A percentile compares a stretch with the other conserved stretches of the same genome.
Evolutionary conservation across 768 basidiomycete species (phyloP).

Genomic region (Leccinum uliginosum): DNA sequence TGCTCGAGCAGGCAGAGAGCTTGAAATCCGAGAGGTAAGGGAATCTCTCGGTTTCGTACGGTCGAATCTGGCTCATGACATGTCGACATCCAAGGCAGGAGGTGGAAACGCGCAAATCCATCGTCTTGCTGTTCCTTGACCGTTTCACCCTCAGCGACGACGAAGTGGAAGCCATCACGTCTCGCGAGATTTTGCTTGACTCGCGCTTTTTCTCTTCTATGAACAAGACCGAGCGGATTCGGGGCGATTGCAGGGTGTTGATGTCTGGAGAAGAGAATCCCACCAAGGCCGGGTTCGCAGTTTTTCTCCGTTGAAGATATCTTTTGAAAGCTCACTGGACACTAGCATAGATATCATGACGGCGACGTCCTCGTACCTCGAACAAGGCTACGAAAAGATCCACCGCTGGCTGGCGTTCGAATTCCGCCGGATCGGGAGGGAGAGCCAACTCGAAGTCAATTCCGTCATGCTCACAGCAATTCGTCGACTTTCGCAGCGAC

Average conservation of each 20-base stretch:
- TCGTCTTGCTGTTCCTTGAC: slow-evolving; percentile 74
- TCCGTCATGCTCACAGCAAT: slow-evolving; percentile 68
- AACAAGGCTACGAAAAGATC: slow-evolving; percentile 88
- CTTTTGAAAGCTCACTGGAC: not conserved
- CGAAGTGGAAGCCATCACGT: slow-evolving; percentile 71
- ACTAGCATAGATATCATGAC: slow-evolving; percentile 87
- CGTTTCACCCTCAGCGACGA: slow-evolving; percentile 79
- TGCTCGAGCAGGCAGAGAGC: slow-evolving; percentile 81
- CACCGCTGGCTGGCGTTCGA: slow-evolving; percentile 82
- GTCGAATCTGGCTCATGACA: not conserved
- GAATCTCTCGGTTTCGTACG: not conserved
- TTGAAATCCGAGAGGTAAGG: slow-evolving; percentile 68
- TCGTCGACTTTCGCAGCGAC: slow-evolving; percentile 65
- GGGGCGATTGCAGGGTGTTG: slow-evolving; percentile 79
- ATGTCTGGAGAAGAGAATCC: slow-evolving; percentile 83
- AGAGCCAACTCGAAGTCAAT: slow-evolving; percentile 67
- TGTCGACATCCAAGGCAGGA: slow-evolving; percentile 44
- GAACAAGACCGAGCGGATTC: slow-evolving; percentile 80
- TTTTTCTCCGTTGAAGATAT: not conserved
- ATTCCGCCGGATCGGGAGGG: slow-evolving; percentile 74
- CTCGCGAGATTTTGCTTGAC: slow-evolving; percentile 74
- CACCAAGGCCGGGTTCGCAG: slow-evolving; percentile 65
- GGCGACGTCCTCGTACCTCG: slow-evolving; percentile 73
- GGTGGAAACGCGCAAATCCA: slow-evolving; percentile 65
- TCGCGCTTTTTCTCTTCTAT: slow-evolving; percentile 76